phyloP scores from a whole-genome alignment of 164 flowering plant species.

The Hamamelis virginiana region DNA sequence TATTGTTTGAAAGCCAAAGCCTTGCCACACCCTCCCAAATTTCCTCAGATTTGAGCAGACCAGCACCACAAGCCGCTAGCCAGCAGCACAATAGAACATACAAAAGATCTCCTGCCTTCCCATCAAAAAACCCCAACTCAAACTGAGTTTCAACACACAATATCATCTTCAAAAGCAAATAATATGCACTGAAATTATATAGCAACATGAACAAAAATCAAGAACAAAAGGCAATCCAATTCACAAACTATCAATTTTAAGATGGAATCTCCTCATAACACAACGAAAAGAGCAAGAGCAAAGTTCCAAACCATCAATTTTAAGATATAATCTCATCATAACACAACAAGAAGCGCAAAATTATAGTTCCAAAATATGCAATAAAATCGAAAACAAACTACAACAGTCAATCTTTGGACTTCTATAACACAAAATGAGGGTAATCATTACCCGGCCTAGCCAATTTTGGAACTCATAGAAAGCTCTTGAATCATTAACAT shows the following conservation, averaged over 20 bases:
- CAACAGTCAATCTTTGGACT: too few species aligned
- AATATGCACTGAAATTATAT: not conserved
- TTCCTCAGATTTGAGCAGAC: slow-evolving; percentile 86
- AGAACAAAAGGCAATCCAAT: not conserved
- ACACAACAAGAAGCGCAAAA: not conserved
- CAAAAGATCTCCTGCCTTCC: slow-evolving; percentile 78
- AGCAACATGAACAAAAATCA: not conserved
- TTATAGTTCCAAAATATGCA: not conserved
- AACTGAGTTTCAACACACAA: not conserved
- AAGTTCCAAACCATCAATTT: too few species aligned
- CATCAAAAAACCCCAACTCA: slow-evolving; percentile 15
- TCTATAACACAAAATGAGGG: not conserved
- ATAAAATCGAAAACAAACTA: not conserved
- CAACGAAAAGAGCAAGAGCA: too few species aligned
- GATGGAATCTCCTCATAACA: too few species aligned
- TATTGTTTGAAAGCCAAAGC: slow-evolving; percentile 80
- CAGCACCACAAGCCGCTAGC: slow-evolving; percentile 94
- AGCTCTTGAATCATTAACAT: slow-evolving; percentile 73
- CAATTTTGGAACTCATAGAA: slow-evolving; percentile 79
- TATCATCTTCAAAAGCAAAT: not conserved
- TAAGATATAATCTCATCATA: not conserved
- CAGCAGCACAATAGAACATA: slow-evolving; percentile 86
- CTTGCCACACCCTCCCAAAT: slow-evolving; percentile 82
- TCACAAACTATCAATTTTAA: not conserved
- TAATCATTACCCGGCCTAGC: slow-evolving; percentile 59